Base-by-base conservation (phyloP, 139 green algal genomes). In the Chlamydomonas schloesseri region DNA sequence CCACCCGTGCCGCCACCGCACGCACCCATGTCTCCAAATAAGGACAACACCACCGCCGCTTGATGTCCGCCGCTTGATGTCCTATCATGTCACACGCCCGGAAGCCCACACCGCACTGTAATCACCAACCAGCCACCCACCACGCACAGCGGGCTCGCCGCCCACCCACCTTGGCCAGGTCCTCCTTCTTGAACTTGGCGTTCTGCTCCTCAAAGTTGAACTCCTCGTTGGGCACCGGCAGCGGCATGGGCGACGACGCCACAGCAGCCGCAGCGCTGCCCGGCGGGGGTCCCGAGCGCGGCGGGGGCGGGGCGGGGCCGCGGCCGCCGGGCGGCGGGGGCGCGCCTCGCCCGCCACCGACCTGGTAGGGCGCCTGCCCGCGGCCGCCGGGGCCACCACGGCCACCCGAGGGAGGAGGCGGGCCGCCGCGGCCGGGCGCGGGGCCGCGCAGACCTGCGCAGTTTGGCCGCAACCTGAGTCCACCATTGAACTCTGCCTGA, bases 131-230 rank as follows among this genome's bases (percentile, higher is more conserved):
- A n/a, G n/a, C n/a, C n/a, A n/a, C n/a, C n/a, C n/a, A n/a, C n/a
- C n/a, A n/a, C n/a, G n/a, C n/a, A n/a, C n/a, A n/a, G n/a, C n/a
- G n/a, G n/a, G n/a, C n/a, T n/a, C n/a, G n/a, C 42, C 42, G 42
- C 55, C 6, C 3, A 23, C 74, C 50, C 84, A 93, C 90, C 89
- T 94, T 92, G 62, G 68, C 75, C 14, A 95, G 18, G 29, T 94
- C 89, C 36, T 94, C 93, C 91, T 98, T 98, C 77, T 98, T 94
- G 84, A 98, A 98, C 84, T 95, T 96, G 57, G 89, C 85, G 47
- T 97, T 90, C 68, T 90, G 89, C 81, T 94, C 95, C 81, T 97
- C 92, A 87, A 98, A 98, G 86, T 98, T 90, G 81, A 97, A 98
- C 73, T 98, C 96, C 86, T 98, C 96, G 36, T 89, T 88, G 42